Evolutionary conservation across 2,329 filamentous ascomycete species (phyloP), one percentile per base, ranked within the genome.

Genomic region (Colletotrichum caudatum): DNA sequence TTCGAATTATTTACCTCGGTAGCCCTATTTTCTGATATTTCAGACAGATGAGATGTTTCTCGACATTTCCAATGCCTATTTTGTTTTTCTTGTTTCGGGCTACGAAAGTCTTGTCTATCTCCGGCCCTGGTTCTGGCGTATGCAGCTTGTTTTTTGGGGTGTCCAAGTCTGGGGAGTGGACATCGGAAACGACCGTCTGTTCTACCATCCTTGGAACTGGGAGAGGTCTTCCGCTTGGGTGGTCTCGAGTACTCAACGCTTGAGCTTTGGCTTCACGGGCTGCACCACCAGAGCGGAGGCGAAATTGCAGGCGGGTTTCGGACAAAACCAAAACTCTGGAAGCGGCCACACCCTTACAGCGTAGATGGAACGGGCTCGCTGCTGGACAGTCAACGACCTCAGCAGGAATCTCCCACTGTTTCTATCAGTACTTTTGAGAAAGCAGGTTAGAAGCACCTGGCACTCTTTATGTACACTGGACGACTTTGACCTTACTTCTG

Each of bases 71-170:
- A 46, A 61, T 56, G 56, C 63, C 56, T 56, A 37, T 51, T 57
- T 57, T 6, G 23, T 20, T 9, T 37, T 60, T 59, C 48, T 54
- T 60, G 29, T 50, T 33, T 51, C 44, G 33, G 35, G 57, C 9
- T n/a, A n/a, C 9, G 8, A 39, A 50, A 11, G 26, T 67, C 23
- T 66, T 57, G 41, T 35, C 50, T 14, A 70, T 70, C 33, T 60
- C 12, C 29, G 37, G 26, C 26, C 59, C 35, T 48, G 23, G 12
- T 33, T 3, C 4, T 64, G 44, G 44, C 41, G 39, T 16, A 66
- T 46, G 61, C 35, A 46, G 35, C 29, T 60, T 4, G 23, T 9
- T 11, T 58, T 58, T 29, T 39, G 26, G 61, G 54, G 62, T 33
- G 41, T 16, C 35, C 35, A n/a, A 37, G 37, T 48, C 50, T 29